These are phyloP conservation scores for Amanita jacksonii DNA, from an alignment of 768 basidiomycete genomes.

Conservation along the genomic window DNA sequence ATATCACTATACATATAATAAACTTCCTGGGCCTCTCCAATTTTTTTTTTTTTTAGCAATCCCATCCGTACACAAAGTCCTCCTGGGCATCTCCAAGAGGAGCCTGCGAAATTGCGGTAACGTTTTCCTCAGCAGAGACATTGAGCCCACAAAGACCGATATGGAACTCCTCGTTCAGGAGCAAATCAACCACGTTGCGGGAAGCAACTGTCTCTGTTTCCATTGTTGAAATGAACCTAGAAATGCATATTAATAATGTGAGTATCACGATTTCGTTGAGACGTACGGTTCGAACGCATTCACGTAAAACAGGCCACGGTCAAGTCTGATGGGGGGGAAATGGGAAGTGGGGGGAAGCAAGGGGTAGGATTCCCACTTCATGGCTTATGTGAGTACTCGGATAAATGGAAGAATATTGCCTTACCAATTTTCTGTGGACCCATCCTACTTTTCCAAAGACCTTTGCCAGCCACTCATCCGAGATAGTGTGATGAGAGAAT, in stretches of 20 bases:
- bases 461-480: constrained; percentile 58
- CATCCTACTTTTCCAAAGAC: constrained; percentile 61
- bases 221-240: constrained; percentile 84
- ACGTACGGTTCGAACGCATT: constrained; percentile 87
- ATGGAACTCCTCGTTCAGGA: constrained; percentile 65
- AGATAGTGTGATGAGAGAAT: constrained; percentile 58
- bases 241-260: too few relatives aligned
- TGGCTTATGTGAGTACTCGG: background rate
- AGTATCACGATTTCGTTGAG: too few relatives aligned
- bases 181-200: constrained; percentile 73
- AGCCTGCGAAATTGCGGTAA: background rate
- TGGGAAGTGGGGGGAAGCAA: constrained; percentile 51
- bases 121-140: constrained; percentile 11
- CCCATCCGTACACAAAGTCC: constrained; percentile 65
- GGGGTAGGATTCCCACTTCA: constrained; percentile 76
- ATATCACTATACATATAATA: too few relatives aligned
- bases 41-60: too few relatives aligned
- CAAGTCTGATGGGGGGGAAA: constrained; percentile 76
- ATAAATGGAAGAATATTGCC: constrained; percentile 9
- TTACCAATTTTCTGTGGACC: constrained; percentile 75
- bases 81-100: constrained; percentile 12
- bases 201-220: constrained; percentile 84
- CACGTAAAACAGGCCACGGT: constrained; percentile 78
- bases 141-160: constrained; percentile 55
- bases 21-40: too few relatives aligned